Conservation (phyloP, 345 rosid species). For the Toxicodendron radicans region DNA sequence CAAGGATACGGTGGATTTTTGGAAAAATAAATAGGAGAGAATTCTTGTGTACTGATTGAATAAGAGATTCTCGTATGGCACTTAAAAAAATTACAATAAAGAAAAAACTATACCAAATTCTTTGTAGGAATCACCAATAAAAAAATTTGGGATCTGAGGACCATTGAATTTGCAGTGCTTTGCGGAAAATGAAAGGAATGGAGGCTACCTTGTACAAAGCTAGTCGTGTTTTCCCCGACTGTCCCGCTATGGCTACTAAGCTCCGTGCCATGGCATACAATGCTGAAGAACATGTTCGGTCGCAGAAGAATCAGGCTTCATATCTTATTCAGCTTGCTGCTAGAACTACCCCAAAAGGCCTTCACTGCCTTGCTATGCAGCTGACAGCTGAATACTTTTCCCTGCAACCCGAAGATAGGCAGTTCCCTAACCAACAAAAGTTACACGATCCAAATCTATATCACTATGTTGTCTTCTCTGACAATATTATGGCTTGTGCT, state of each 20-base stretch:
- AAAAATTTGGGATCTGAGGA: constrained; percentile 19
- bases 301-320: constrained; percentile 61
- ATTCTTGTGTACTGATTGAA: neutral
- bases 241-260: constrained; percentile 63
- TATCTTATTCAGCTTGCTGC: constrained; percentile 85
- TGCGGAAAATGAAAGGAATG: constrained; percentile 63
- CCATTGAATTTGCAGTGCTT: constrained; percentile 52
- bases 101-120: neutral
- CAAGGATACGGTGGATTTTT: neutral
- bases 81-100: neutral
- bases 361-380: constrained; percentile 89
- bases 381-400: constrained; percentile 76
- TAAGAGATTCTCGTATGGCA: neutral
- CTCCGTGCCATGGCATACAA: constrained; percentile 73
- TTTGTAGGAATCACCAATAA: neutral
- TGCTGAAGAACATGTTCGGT: constrained; percentile 73
- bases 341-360: constrained; percentile 87
- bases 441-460: constrained; percentile 49
- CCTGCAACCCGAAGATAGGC: constrained; percentile 64
- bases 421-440: constrained; percentile 59
- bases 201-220: constrained; percentile 60
- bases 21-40: constrained; percentile 2
- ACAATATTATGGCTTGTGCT: constrained; percentile 81
- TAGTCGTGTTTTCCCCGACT: constrained; percentile 55
- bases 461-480: constrained; percentile 86